phyloP scores from a whole-genome alignment of 2,329 filamentous ascomycete genomes.

The Monosporascus sp. region DNA sequence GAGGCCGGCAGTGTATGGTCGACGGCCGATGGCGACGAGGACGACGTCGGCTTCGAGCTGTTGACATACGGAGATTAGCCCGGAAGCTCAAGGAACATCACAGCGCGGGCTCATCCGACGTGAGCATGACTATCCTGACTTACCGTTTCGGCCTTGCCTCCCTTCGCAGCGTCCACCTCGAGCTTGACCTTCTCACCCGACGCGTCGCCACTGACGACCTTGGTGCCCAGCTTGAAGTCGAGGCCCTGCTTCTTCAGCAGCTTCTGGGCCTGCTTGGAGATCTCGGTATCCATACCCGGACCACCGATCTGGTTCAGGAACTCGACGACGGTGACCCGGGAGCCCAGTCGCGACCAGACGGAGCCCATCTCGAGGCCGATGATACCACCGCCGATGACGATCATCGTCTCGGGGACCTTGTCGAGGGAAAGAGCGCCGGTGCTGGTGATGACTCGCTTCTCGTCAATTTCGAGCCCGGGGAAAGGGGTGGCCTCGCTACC shows the following conservation, averaged over 20 bases:
- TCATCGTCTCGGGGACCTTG: conserved; percentile 91
- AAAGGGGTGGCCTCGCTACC: conserved; percentile 94
- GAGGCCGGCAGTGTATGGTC: conserved; percentile 88
- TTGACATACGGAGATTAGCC: conserved; percentile 5
- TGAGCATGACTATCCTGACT: conserved; percentile 28
- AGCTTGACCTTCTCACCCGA: conserved; percentile 74
- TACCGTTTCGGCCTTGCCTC: conserved; percentile 88
- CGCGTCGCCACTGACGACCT: conserved; percentile 82
- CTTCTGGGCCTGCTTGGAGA: conserved; percentile 88
- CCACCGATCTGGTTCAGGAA: conserved; percentile 95
- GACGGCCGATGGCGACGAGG: conserved; percentile 91
- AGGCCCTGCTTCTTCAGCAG: conserved; percentile 93
- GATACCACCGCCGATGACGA: conserved; percentile 97
- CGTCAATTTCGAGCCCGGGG: conserved; percentile 90
- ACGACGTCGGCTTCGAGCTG: conserved; percentile 92
- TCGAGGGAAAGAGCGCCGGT: conserved; percentile 87
- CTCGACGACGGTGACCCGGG: conserved; percentile 96
- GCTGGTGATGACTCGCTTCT: conserved; percentile 95
- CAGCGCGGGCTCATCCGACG: no score
- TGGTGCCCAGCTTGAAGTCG: conserved; percentile 97
- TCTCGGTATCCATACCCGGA: conserved; percentile 93
- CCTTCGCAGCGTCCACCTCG: conserved; percentile 86
- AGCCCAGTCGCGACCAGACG: conserved; percentile 90
- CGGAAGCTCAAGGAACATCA: neutral
- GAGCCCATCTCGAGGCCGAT: conserved; percentile 98